Percentiles rank a stretch among this genome's conserved stretches.
These are phyloP conservation scores for Myriangium duriaei DNA, from an alignment of 2,329 filamentous ascomycete species.

Conservation along the genomic window DNA sequence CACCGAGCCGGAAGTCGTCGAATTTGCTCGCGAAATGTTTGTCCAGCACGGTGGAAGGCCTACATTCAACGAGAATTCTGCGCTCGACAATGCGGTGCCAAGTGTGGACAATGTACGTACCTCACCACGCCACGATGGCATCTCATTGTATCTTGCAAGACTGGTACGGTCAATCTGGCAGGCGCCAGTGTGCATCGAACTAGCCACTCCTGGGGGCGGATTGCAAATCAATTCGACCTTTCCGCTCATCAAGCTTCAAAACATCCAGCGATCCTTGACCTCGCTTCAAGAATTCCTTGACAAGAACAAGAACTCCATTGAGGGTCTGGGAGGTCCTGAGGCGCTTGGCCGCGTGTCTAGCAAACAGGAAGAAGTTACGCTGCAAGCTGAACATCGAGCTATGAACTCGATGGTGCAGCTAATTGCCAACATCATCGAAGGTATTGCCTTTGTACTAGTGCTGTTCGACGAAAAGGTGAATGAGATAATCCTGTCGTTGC, in stretches of 20 bases:
- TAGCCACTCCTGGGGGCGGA: constrained; percentile 43
- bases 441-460: constrained; percentile 89
- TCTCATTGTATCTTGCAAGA: constrained; percentile 76
- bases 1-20: constrained; percentile 73
- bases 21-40: constrained; percentile 74
- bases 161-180: constrained; percentile 87
- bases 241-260: constrained; percentile 52
- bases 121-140: constrained; percentile 78
- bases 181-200: constrained; percentile 54
- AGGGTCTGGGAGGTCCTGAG: constrained; percentile 83
- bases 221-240: constrained; percentile 57
- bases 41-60: constrained; percentile 88
- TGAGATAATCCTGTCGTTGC: constrained; percentile 70
- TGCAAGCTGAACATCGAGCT: constrained; percentile 89
- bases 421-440: constrained; percentile 84
- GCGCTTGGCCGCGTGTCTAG: constrained; percentile 66
- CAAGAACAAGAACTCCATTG: constrained; percentile 80
- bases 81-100: constrained; percentile 46
- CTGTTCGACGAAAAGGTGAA: constrained; percentile 87
- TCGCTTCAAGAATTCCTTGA: constrained; percentile 70
- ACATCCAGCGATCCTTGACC: constrained; percentile 69
- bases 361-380: constrained; percentile 79
- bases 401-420: constrained; percentile 75
- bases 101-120: constrained; percentile 73
- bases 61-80: constrained; percentile 65